Evolutionary conservation across 164 flowering plant genomes (phyloP).

Genomic region (Macadamia tetraphylla): DNA sequence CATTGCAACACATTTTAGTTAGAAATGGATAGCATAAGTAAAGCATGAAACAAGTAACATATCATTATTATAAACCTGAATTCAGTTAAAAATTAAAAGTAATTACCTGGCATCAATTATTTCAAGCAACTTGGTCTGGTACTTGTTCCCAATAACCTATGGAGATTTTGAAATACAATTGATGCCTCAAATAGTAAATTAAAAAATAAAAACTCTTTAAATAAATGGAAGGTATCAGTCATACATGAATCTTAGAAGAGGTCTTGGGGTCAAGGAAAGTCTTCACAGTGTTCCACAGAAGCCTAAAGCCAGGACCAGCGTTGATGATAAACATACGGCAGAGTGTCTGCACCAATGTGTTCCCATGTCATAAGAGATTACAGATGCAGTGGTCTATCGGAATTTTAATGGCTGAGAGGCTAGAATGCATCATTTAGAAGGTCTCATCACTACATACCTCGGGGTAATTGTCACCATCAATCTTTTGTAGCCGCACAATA

Average conservation of each 20-base stretch:
- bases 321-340: conserved; percentile 86
- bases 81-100: background rate
- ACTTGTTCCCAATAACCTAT: conserved; percentile 84
- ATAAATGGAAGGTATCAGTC: conserved; percentile 6
- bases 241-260: conserved; percentile 86
- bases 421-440: background rate
- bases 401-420: background rate
- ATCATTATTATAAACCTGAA: background rate
- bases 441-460: conserved; percentile 39
- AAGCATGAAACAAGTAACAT: no score
- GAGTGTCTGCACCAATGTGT: conserved; percentile 59
- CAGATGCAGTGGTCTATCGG: background rate
- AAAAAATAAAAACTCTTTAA: background rate
- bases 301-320: conserved; percentile 94
- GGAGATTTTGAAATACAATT: conserved; percentile 2
- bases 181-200: no score
- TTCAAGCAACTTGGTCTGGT: conserved; percentile 78
- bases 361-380: conserved; percentile 5
- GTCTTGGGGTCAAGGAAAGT: conserved; percentile 87
- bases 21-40: background rate
- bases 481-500: conserved; percentile 67
- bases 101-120: conserved; percentile 74
- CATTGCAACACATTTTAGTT: conserved; percentile 1
- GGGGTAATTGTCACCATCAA: conserved; percentile 89
- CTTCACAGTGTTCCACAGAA: conserved; percentile 91